These are phyloP conservation scores for Pseudogymnoascus sp. DNA, from an alignment of 2,329 filamentous ascomycete species.

Conservation along the genomic window DNA sequence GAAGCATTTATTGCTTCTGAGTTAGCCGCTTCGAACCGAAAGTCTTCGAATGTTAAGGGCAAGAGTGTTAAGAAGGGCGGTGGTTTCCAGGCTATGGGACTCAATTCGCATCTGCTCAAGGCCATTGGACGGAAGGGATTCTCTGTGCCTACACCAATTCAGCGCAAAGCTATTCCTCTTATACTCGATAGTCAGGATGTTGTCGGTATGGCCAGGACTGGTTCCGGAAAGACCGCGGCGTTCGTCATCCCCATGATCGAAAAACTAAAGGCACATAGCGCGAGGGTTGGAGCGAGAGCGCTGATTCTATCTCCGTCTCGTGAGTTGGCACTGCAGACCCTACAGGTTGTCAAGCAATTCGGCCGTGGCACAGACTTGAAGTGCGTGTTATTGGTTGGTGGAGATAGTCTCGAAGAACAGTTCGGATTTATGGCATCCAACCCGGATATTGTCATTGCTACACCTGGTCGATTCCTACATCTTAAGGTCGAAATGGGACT, in stretches of 20 bases:
- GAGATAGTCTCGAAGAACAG: slow-evolving; percentile 92
- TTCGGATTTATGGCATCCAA: slow-evolving; percentile 89
- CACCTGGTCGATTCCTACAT: slow-evolving; percentile 91
- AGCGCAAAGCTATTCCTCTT: slow-evolving; percentile 90
- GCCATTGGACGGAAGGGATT: slow-evolving; percentile 93
- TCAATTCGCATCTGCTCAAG: slow-evolving; percentile 77
- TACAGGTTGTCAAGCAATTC: slow-evolving; percentile 95
- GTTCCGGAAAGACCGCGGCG: slow-evolving; percentile 94
- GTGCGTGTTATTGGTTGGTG: slow-evolving; percentile 84
- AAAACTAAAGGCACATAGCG: slow-evolving; percentile 79
- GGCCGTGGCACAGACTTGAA: slow-evolving; percentile 84
- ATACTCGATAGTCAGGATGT: slow-evolving; percentile 87
- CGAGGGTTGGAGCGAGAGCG: slow-evolving; percentile 75
- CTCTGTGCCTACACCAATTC: slow-evolving; percentile 91
- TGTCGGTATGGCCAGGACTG: slow-evolving; percentile 98
- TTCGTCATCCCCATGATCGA: slow-evolving; percentile 99
- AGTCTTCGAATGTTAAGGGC: slow-evolving; percentile 72
- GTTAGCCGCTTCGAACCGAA: slow-evolving; percentile 82
- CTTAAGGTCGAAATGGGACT: slow-evolving; percentile 94
- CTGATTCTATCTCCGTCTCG: slow-evolving; percentile 87
- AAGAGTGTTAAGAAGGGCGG: slow-evolving; percentile 89
- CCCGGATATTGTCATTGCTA: slow-evolving; percentile 95
- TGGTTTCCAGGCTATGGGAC: slow-evolving; percentile 91
- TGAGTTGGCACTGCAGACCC: slow-evolving; percentile 87
- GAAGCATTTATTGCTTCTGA: slow-evolving; percentile 85